Evolutionary conservation across 306 rosid species (phyloP).

Genomic region (Trifolium subterraneum): DNA sequence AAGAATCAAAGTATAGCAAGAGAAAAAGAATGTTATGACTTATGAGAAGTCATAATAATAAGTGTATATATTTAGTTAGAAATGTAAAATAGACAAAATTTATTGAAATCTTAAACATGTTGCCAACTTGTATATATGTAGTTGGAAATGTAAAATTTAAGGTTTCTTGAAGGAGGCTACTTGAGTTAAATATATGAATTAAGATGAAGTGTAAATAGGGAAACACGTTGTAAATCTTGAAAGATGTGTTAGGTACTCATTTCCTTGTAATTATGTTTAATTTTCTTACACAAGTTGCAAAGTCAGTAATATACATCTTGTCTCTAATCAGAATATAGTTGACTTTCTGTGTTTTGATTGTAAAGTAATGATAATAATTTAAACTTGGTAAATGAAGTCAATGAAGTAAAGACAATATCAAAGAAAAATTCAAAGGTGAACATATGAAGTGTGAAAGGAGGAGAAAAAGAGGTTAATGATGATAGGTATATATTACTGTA

Average conservation of each 20-base stretch:
- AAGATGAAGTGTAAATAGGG: background rate
- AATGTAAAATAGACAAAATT: background rate
- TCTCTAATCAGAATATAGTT: background rate
- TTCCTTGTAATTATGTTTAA: constrained; percentile 3
- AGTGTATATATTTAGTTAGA: background rate
- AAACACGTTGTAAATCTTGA: constrained; percentile 32
- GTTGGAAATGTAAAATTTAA: background rate
- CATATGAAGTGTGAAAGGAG: background rate
- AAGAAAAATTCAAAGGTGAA: background rate
- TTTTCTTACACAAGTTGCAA: constrained; percentile 17
- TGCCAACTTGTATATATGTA: no score
- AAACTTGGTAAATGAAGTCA: constrained; percentile 31
- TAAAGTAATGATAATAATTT: background rate
- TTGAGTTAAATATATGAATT: constrained; percentile 37
- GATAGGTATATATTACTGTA: background rate
- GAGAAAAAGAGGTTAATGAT: background rate
- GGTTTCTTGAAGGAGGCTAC: constrained; percentile 26
- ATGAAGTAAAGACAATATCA: background rate
- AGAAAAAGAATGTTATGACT: background rate
- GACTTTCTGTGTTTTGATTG: constrained; percentile 28
- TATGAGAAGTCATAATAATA: background rate
- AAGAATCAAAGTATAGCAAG: no score
- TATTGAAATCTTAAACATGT: background rate
- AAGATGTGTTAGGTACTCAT: background rate
- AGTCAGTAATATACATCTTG: constrained; percentile 3